Percentiles rank a stretch among this genome's conserved stretches.
Conservation (phyloP, 306 rosid genomes). For the Corylus avellana region DNA sequence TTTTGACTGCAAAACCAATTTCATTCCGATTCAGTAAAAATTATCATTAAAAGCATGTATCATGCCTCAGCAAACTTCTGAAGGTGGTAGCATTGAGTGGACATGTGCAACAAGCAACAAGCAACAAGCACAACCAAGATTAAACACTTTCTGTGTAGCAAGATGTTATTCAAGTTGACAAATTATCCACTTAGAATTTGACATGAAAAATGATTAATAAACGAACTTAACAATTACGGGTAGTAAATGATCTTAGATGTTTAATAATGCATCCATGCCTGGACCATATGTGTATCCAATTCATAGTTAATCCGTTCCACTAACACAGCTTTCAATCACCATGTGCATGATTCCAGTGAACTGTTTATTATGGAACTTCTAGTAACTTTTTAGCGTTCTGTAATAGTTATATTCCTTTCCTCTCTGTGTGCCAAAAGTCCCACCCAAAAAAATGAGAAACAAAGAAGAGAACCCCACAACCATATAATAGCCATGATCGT, state of each 20-base stretch:
- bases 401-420: not conserved
- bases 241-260: not conserved
- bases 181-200: not conserved
- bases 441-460: not conserved
- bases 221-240: not conserved
- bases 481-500: not conserved
- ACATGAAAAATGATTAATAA: not conserved
- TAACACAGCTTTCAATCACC: not conserved
- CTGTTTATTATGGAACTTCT: not conserved
- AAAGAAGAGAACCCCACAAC: not conserved
- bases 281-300: not conserved
- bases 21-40: slow-evolving; percentile 14
- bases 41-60: not conserved
- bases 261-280: not conserved
- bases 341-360: not conserved
- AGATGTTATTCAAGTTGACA: not conserved
- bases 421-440: not conserved
- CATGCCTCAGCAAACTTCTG: not conserved
- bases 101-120: not conserved
- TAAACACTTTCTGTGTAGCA: not conserved
- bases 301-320: not conserved
- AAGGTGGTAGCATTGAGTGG: slow-evolving; percentile 1
- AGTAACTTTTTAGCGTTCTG: not conserved
- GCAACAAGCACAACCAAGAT: slow-evolving; percentile 3
- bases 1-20: slow-evolving; percentile 69